Percentiles rank a stretch among this genome's conserved stretches.
These are phyloP conservation scores for Beta corolliflora DNA, from an alignment of 179 eudicot species.

Conservation along the genomic window DNA sequence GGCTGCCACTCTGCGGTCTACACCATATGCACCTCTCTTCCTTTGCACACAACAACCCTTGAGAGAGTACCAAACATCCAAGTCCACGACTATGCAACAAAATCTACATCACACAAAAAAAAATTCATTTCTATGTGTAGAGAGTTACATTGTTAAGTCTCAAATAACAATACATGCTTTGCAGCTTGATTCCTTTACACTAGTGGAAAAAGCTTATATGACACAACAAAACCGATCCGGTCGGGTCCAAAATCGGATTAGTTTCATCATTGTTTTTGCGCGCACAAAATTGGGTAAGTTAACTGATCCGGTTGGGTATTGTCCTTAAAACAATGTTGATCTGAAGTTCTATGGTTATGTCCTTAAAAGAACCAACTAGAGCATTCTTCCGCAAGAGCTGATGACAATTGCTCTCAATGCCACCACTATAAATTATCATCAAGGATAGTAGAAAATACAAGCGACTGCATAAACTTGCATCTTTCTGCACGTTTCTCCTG, in stretches of 20 bases:
- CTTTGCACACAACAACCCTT: too few relatives aligned
- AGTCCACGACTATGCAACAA: conserved; percentile 18
- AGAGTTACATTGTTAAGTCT: conserved; percentile 1
- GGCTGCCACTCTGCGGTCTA: too few relatives aligned
- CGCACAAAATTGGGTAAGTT: too few relatives aligned
- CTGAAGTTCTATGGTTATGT: conserved; percentile 14
- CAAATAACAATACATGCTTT: conserved; percentile 13
- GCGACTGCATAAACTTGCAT: conserved; percentile 49
- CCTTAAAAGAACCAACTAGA: conserved; percentile 7
- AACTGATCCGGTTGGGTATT: too few relatives aligned
- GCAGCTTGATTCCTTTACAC: conserved; percentile 17
- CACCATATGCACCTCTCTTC: too few relatives aligned
- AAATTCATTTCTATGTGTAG: conserved; percentile 19
- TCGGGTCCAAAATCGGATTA: too few relatives aligned
- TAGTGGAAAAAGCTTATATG: too few relatives aligned
- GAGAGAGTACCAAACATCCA: not conserved
- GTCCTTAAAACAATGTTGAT: too few relatives aligned
- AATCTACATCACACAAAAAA: conserved; percentile 5
- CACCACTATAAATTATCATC: conserved; percentile 50
- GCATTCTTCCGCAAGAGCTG: conserved; percentile 10
- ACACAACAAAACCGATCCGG: too few relatives aligned
- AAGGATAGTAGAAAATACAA: conserved; percentile 51
- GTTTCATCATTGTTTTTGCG: too few relatives aligned
- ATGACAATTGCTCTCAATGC: not conserved
- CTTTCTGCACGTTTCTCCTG: conserved; percentile 47